These are phyloP conservation scores for Biscutella laevigata DNA, from an alignment of 441 rosid species.

Conservation along the genomic window DNA sequence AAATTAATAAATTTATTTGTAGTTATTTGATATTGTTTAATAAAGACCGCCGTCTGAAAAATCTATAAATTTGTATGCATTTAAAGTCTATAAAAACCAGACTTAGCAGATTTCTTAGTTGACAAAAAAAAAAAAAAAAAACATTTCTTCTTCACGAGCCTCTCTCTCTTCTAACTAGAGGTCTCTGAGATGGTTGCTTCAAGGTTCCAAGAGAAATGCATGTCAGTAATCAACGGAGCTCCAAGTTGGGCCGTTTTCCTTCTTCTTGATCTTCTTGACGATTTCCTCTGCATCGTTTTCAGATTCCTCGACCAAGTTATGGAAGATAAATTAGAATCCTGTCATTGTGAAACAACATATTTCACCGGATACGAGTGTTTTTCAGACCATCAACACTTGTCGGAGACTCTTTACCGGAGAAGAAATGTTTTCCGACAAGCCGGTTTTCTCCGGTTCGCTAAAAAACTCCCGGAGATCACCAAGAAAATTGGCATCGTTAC, in stretches of 20 bases:
- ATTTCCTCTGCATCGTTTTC: slow-evolving; percentile 39
- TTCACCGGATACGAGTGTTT: neutral
- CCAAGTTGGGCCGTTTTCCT: slow-evolving; percentile 40
- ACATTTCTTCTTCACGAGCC: neutral
- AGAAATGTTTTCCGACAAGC: slow-evolving; percentile 42
- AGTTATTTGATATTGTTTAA: no score
- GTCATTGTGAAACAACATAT: slow-evolving; percentile 31
- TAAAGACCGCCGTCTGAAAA: no score
- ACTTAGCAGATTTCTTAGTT: no score
- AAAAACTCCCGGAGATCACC: slow-evolving; percentile 25
- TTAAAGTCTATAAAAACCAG: no score
- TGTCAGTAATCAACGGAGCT: slow-evolving; percentile 12
- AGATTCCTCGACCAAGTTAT: slow-evolving; percentile 46
- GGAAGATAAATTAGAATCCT: slow-evolving; percentile 40
- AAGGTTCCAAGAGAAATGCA: slow-evolving; percentile 26
- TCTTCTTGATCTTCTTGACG: slow-evolving; percentile 52
- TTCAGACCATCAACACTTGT: slow-evolving; percentile 20
- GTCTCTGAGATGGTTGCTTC: slow-evolving; percentile 24
- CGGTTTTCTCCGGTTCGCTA: slow-evolving; percentile 33
- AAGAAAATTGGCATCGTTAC: slow-evolving; percentile 22
- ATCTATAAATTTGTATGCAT: no score
- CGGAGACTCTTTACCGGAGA: slow-evolving; percentile 53
- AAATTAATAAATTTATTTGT: no score
- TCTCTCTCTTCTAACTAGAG: neutral
- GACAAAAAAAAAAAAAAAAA: no score